Percentiles rank a stretch among this genome's conserved stretches.
Conservation (phyloP, 2,329 filamentous ascomycete species). For the Apiospora kogelbergensis region DNA sequence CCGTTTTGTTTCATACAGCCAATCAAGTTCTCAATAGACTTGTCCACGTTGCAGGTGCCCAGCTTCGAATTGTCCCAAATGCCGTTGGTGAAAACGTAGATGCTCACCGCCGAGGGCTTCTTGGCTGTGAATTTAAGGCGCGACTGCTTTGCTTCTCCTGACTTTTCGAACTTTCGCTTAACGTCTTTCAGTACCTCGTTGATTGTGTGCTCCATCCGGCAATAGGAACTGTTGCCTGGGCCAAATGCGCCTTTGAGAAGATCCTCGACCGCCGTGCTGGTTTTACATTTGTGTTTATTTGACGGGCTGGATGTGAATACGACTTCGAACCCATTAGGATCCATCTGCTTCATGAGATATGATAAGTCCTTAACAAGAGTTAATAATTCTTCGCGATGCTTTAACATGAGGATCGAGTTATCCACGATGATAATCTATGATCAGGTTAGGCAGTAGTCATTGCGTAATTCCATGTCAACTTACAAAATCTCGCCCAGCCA, state of each 20-base stretch:
- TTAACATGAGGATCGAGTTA: background rate
- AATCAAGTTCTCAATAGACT: background rate
- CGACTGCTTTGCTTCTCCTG: background rate
- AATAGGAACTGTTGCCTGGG: background rate
- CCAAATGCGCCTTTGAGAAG: background rate
- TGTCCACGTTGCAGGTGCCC: background rate
- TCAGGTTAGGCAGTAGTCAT: background rate
- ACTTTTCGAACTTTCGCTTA: background rate
- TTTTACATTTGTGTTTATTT: background rate
- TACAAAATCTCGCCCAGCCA: background rate
- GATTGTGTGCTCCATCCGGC: background rate
- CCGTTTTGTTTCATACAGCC: background rate
- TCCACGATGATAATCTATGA: background rate
- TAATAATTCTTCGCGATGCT: background rate
- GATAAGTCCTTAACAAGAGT: background rate
- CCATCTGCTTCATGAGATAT: background rate
- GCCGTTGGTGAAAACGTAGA: background rate
- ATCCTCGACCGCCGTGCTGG: background rate
- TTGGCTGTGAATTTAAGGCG: too few relatives aligned
- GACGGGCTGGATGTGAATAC: background rate
- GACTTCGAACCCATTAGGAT: background rate
- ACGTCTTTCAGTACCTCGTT: background rate
- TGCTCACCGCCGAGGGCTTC: background rate
- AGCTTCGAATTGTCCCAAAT: background rate
- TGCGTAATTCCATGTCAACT: background rate